Base-by-base conservation (phyloP, 2,329 filamentous ascomycete genomes). In the Dothideomycetidae sp. region DNA sequence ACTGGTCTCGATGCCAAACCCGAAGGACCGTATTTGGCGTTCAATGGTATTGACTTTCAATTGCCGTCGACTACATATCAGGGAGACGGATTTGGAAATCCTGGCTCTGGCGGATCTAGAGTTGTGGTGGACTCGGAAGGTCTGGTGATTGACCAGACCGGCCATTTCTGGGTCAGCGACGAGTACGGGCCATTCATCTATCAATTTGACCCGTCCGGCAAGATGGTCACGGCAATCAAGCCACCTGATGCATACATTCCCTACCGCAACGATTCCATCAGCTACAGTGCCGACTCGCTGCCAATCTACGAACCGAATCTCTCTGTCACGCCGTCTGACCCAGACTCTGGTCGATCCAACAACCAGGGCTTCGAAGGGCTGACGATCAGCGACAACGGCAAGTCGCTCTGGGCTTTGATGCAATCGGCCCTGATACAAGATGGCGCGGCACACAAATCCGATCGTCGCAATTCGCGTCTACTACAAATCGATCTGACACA, bases 281-380 rank as follows among this genome's bases (percentile, higher is more conserved):
- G 70, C 46, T 83, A 81, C 63, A 71, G 67, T 36, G 70, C 78
- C 9, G 65, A 75, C 46, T 75, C 69, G 10, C 70, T 78, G 1
- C 75, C 76, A 3, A 59, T 70, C 33, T 81, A 78, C 50, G 53
- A 73, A 36, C 61, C 62, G 0, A 52, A 63, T 10, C 50, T 63
- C 11, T 51, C 57, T 7, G 63, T 71, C 2, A 56, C 53, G 2
- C 78, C 78, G 0, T 62, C 59, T 10, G 63, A 78, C 44, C 72
- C 75, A 1, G 62, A 65, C 1, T 67, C 67, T 1, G 79, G 79
- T 10, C 69, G 79, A 13, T 62, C 67, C 38, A 82, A 84, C 54
- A 84, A 84, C 54, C 77, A 81, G 52, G 78, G 79, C n/a, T 71
- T 83, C 33, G 79, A 84, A 55, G 78, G 73, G 0, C 56, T 84